Base-by-base conservation (phyloP, 768 basidiomycete species). In the Saitozyma sp. region DNA sequence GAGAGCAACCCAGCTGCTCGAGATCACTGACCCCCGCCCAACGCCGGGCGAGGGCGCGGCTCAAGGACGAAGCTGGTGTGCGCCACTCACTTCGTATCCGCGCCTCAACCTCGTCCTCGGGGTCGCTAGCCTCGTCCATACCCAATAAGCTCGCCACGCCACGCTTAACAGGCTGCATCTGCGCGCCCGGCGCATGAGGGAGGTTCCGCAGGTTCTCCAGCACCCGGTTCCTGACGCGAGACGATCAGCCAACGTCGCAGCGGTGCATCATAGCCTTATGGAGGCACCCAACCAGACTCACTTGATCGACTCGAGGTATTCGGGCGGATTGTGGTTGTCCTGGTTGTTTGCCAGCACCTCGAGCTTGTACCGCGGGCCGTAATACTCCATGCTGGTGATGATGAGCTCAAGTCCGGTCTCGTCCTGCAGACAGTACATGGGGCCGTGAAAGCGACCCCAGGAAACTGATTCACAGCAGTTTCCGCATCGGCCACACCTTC, bases 341-440 rank as follows among this genome's bases (percentile, higher is more conserved):
- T 95, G 91, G 74, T 98, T 98, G 72, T 89, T 97, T 65, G 85
- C 84, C 29, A 87, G 84, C 1, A 99, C 94, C 73, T 97, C 94
- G 43, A 99, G 83, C 64, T 93, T 84, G 80, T 94, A 99, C 64
- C 93, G 83, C 14, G 95, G 95, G 0, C 94, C 96, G 77, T 94
- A 98, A 88, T 93, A 99, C 78, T 98, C 95, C 75, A 97, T 91
- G 78, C 92, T 95, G 68, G 88, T 86, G 14, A 48, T 6, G 46
- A 41, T 51, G 6, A 62, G 65, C 56, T 51, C 20, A n/a, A 51
- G 10, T 40, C 40, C 2, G 9, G 39, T 13, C 45, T 46, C 13
- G 45, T 6, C 3, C 45, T 46, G n/a, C 45, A 46, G 6, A 29
- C 29, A 5, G 29, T 29, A 29, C 29, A 29, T 29, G 29, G n/a